phyloP scores from a whole-genome alignment of 208 protist genomes.

The Crithidia acanthocephali region DNA sequence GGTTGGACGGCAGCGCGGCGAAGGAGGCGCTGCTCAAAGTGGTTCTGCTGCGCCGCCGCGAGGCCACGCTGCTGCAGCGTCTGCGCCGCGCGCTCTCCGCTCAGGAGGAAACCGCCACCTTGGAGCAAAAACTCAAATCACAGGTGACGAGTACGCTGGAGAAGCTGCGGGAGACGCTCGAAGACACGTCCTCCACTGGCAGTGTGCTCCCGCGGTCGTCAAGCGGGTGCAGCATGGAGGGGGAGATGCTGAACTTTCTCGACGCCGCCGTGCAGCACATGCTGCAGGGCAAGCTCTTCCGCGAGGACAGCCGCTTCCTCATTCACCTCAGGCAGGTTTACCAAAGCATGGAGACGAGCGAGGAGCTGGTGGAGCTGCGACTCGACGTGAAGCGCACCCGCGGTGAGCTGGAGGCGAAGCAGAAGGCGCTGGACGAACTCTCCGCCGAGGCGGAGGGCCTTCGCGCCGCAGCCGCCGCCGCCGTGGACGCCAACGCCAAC shows the following conservation, averaged over 20 bases:
- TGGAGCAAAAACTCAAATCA: conserved; percentile 43
- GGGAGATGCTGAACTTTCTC: conserved; percentile 63
- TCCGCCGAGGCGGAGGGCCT: conserved; percentile 33
- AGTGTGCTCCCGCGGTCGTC: conserved; percentile 82
- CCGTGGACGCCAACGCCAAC: conserved; percentile 1
- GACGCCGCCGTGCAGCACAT: conserved; percentile 47
- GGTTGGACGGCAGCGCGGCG: conserved; percentile 41
- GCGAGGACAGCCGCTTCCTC: conserved; percentile 79
- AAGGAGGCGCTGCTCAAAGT: conserved; percentile 84
- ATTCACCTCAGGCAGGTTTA: conserved; percentile 73
- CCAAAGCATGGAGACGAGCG: conserved; percentile 47
- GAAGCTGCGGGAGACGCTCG: conserved; percentile 68
- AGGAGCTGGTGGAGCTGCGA: conserved; percentile 61
- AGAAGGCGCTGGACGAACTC: conserved; percentile 53
- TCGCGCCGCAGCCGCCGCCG: conserved; percentile 15
- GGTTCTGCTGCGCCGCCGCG: conserved; percentile 79
- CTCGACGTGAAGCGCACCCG: conserved; percentile 34
- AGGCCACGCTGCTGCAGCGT: conserved; percentile 79
- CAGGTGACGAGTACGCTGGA: conserved; percentile 66
- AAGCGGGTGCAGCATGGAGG: conserved; percentile 47
- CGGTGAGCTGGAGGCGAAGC: conserved; percentile 39
- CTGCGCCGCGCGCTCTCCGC: conserved; percentile 63
- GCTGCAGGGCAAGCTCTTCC: conserved; percentile 66
- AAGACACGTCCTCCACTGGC: conserved; percentile 50
- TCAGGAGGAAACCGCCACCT: conserved; percentile 50